Base-by-base conservation (phyloP, 768 basidiomycete species). In the Hygrophorus pudorinus region DNA sequence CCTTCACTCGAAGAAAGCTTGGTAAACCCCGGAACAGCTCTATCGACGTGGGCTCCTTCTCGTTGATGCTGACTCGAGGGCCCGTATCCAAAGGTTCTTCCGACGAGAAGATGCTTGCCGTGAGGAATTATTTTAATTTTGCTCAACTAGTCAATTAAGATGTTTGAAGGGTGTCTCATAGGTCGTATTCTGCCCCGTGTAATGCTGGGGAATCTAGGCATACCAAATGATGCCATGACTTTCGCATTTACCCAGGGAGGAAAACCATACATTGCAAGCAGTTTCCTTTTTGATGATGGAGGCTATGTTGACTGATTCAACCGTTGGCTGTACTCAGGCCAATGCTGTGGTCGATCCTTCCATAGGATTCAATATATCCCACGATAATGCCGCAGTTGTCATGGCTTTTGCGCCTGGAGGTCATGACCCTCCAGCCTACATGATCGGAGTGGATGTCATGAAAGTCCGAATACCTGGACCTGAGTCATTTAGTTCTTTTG, bases 391-490 rank as follows among this genome's bases (percentile, higher is more conserved):
- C 2, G 55, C 85, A 18, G 66, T 91, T 44, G 83, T 74, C 11
- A 77, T 92, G 73, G 81, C 73, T 3, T 74, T 74, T 48, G 73
- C 74, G 7, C 56, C 62, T 9, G 68, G 72, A 43, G 51, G 50
- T 4, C 55, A 65, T 34, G 61, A 66, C 47, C 63, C 67, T 14
- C 76, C 72, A 14, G 75, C 76, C 2, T 82, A 76, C 38, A 75
- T 68, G 9, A 55, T 90, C 8, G 88, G 89, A 14, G 66, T 90
- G 32, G 88, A 92, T 61, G 72, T 89, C 38, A 92, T 91, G 88
- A 81, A 78, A 55, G 65, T 85, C 33, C 70, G 68, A 36, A 59
- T 84, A 14, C 86, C 85, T 9, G 61, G 68, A 9, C 70, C 76
- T 13, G 71, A 73, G 32, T 70, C 75, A 2, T 69, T 84, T 47